phyloP scores from a whole-genome alignment of 352 stramenopile species.

The Paralagenidium karlingii region DNA sequence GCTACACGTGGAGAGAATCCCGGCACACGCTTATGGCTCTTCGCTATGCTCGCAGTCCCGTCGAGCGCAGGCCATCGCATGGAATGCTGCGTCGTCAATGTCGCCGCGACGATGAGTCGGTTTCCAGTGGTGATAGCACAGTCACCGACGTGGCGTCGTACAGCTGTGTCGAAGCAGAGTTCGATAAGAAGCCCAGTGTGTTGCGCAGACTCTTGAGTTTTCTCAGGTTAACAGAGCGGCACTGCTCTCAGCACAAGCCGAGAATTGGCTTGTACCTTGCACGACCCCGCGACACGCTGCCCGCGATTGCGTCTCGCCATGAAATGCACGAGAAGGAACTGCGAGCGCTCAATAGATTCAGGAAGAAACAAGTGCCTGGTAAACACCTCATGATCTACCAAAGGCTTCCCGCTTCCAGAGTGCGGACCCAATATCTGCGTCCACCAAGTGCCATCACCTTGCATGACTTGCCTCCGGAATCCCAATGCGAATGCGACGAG shows the following conservation, averaged over 20 bases:
- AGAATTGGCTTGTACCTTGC: slow-evolving; percentile 15
- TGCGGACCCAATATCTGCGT: slow-evolving; percentile 1
- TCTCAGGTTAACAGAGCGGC: not conserved
- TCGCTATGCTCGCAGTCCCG: too few species aligned
- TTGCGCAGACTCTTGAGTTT: not conserved
- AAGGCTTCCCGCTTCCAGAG: slow-evolving; percentile 4
- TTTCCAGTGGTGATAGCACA: not conserved
- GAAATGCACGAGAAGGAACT: slow-evolving; percentile 36
- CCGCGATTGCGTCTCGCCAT: slow-evolving; percentile 26
- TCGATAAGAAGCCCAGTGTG: not conserved
- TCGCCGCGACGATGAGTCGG: not conserved
- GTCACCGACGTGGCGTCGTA: not conserved
- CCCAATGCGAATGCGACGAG: too few species aligned
- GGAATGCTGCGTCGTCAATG: too few species aligned
- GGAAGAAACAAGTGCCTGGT: slow-evolving; percentile 18
- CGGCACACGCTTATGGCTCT: too few species aligned
- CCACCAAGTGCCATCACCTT: too few species aligned
- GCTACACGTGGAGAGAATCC: too few species aligned
- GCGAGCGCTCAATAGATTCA: slow-evolving; percentile 35
- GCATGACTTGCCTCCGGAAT: too few species aligned
- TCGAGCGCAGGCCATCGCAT: too few species aligned
- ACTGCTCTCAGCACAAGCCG: not conserved
- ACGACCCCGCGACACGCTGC: slow-evolving; percentile 21
- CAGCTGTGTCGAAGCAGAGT: not conserved
- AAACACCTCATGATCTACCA: slow-evolving; percentile 24